Evolutionary conservation across 176 grass and related monocot genomes (phyloP), one percentile per base, ranked within the genome.

Genomic region (Musa beccarii): DNA sequence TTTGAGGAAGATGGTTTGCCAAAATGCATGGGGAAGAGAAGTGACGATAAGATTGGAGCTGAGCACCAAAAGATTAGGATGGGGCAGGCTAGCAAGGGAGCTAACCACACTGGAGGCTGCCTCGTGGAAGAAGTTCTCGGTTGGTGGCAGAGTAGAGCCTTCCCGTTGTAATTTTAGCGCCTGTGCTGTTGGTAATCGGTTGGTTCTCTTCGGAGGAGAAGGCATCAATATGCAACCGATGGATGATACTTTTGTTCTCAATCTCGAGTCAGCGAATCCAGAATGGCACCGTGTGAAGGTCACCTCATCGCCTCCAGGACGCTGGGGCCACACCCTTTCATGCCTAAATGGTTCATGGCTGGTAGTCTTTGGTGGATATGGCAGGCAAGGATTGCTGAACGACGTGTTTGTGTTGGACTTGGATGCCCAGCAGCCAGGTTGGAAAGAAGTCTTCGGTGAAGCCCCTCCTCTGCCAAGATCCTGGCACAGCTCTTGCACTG

Each of bases 141-240:
- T 94, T 69, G 95, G 82, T 26, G 95, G 95, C 64, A 80, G 90
- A 1, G 86, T 99, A 16, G 95, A 99, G 86, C 95, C 95, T 63
- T 99, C 95, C 61, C 86, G 95, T 6, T 99, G 95, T 78, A 99
- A 99, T 53, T 99, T 99, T 62, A 92, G 95, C 72, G 90, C 95
- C 11, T 99, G 95, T 24, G 84, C 90, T 14, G 90, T 99, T 12
- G 95, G 95, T 13, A 99, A 94, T 52, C 82, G 90, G 66, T 80
- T 99, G 0, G 95, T 99, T 63, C 91, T 99, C 51, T 99, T 99
- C 4, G 95, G 95, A 80, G 90, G 95, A 2, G 90, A 99, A 83
- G 95, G 95, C 19, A 69, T 99, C 69, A 85, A 94, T 73, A 99
- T 99, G 95, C 86, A 99, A 74, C 95, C 95, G 49, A 94, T 94